Base-by-base conservation (phyloP, 2,329 filamentous ascomycete species). In the Domatiomyces catenatus region DNA sequence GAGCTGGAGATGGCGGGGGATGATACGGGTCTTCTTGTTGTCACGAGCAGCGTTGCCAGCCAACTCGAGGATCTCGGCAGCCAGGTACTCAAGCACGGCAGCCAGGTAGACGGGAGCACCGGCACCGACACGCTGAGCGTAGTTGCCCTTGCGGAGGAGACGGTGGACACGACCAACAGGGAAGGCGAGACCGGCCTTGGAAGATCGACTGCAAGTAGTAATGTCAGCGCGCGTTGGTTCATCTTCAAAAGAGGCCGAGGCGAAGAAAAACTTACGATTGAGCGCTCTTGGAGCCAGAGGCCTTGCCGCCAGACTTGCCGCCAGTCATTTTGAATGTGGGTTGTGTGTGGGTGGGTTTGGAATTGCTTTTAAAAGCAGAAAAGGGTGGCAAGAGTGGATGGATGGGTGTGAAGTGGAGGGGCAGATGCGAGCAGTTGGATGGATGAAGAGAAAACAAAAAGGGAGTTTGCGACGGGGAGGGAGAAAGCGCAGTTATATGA, bases 1-100 rank as follows among this genome's bases (percentile, higher is more conserved):
- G 63, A 98, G 87, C 77, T 98, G 92, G 46, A 98, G 81, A 74
- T 98, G 92, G 73, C 92, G 88, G 60, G 92, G 92, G 56, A 96
- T 98, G 76, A 98, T 98, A 84, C 92, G 89, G 59, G 90, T 98
- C 85, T 96, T 96, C 86, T 98, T 98, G 83, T 96, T 95, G 76
- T 98, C 92, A 64, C 92, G 90, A 58, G 92, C 92, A 65, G 92
- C 92, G 72, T 98, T 98, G 64, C 92, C 92, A 70, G 92, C 92
- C 75, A 98, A 76, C 75, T 98, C 92, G 66, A 98, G 88, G 63
- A 98, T 95, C 77, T 98, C 92, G 60, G 92, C 92, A 62, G 92
- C 90, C 54, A 98, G 84, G 70, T 98, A 98, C 75, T 98, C 92
- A 47, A 98, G 87, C 50, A 98, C 92, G 51, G 90, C 90, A 60